Evolutionary conservation across 2,329 filamentous ascomycete species (phyloP), one percentile per base, ranked within the genome.

Genomic region (Fusarium phyllophilum): DNA sequence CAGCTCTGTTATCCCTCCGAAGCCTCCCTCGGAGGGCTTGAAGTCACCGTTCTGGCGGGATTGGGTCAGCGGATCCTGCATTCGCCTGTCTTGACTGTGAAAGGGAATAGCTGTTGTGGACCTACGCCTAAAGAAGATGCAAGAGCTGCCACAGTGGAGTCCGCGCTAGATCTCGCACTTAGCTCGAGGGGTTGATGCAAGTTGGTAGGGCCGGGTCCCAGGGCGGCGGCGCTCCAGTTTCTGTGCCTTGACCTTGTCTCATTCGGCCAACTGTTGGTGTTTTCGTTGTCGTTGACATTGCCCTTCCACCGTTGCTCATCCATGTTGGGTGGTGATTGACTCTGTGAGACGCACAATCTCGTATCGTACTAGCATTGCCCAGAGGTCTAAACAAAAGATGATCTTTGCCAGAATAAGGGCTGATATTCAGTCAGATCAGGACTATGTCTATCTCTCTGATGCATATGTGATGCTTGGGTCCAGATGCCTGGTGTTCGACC

Each of bases 151-250:
- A 58, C 41, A 66, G 56, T 67, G 56, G 74, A 74, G 62, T 58
- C 58, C 52, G 66, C 45, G 61, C 68, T 66, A 66, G 66, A 75
- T 68, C 63, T 70, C 51, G 67, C 71, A 67, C 68, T 66, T 75
- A 72, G 73, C 71, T 78, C 68, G 68, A 78, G 64, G 76, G 68
- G 69, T 77, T 77, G 70, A 76, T 66, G 76, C 73, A 71, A 62
- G 73, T 57, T 70, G 70, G 66, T 64, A 75, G 60, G 62, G 75
- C 56, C 69, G 66, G 73, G 64, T 70, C 70, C 75, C 75, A 78
- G 69, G 68, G 70, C 68, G 68, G 68, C 71, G 68, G 68, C 54
- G 59, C 46, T 48, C 66, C 62, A 69, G 49, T 49, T 52, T 66
- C 59, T 39, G 56, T 54, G 34, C 52, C 67, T 57, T 45, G 54